Evolutionary conservation across 495 filamentous ascomycete genomes (phyloP).

Genomic region (Evernia prunastri): DNA sequence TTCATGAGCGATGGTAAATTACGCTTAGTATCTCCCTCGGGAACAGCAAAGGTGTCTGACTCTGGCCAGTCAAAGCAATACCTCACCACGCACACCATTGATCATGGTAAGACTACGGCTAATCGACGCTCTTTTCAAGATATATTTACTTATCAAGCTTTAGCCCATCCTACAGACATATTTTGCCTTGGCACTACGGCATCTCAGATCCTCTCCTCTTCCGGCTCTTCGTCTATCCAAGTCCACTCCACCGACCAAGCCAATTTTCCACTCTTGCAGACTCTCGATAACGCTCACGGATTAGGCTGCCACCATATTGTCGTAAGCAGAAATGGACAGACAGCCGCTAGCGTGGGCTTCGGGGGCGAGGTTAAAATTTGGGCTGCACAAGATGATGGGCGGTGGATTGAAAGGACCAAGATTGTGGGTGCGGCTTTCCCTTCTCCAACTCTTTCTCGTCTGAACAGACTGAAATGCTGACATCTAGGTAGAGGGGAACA

Average conservation of each 20-base stretch:
- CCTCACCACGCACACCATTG: slow-evolving; percentile 80
- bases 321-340: slow-evolving; percentile 58
- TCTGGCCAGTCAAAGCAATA: slow-evolving; percentile 87
- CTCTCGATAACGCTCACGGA: slow-evolving; percentile 66
- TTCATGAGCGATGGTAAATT: not conserved
- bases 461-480: slow-evolving; percentile 21
- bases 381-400: slow-evolving; percentile 45
- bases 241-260: slow-evolving; percentile 64
- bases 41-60: not conserved
- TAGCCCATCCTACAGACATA: slow-evolving; percentile 78
- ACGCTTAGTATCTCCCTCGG: not conserved
- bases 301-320: slow-evolving; percentile 85
- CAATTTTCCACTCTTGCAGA: slow-evolving; percentile 69
- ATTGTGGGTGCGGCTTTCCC: slow-evolving; percentile 38
- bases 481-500: slow-evolving; percentile 36
- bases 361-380: slow-evolving; percentile 80
- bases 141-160: slow-evolving; percentile 7
- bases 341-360: slow-evolving; percentile 78
- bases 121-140: not conserved
- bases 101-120: slow-evolving; percentile 56
- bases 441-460: slow-evolving; percentile 1
- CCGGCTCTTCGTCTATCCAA: slow-evolving; percentile 71
- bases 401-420: slow-evolving; percentile 47
- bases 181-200: slow-evolving; percentile 82
- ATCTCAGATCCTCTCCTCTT: slow-evolving; percentile 68